Evolutionary conservation across 257 asterid genomes (phyloP), one percentile per base, ranked within the genome.

Genomic region (Echites panduratus): DNA sequence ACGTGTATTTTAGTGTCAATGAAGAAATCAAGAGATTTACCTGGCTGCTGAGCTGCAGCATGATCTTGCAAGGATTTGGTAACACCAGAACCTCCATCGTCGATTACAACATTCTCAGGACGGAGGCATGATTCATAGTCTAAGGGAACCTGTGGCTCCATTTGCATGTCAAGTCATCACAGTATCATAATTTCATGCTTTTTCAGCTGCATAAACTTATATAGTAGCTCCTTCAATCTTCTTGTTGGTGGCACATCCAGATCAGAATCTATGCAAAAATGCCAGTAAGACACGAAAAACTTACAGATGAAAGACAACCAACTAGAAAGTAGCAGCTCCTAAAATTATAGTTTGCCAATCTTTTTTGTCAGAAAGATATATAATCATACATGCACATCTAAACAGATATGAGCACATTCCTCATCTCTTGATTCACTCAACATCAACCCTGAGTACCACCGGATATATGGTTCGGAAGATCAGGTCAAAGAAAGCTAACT

Each of bases 121-220:
- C 74, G 82, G 70, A 74, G 81, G 78, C 72, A 70, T 69, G 81
- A 81, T 82, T 79, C 86, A 78, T 77, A 58, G 61, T 80, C 92
- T 72, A 83, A 68, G 53, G 97, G 73, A 76, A 89, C 79, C 80
- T 73, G 96, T 9, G 80, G 77, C 80, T 89, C 96, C 96, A 87
- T 87, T 79, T 79, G 74, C 73, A 80, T 56, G 63, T 41, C 72
- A 68, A 80, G 29, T 77, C 82, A 80, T 82, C 81, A 78, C 20
- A 56, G 53, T 71, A 74, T 71, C 66, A 9, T 32, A 47, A 8
- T 20, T 56, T 73, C 44, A 52, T 44, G 32, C 53, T n/a, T 40
- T 61, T 50, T 48, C 32, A 13, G n/a, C 66, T 61, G 40, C 78
- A 50, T 64, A 74, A 69, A 48, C 43, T 9, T 20, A 27, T 35